Evolutionary conservation across 805 yeast species (phyloP).

Genomic region (Metschnikowia koreensis): DNA sequence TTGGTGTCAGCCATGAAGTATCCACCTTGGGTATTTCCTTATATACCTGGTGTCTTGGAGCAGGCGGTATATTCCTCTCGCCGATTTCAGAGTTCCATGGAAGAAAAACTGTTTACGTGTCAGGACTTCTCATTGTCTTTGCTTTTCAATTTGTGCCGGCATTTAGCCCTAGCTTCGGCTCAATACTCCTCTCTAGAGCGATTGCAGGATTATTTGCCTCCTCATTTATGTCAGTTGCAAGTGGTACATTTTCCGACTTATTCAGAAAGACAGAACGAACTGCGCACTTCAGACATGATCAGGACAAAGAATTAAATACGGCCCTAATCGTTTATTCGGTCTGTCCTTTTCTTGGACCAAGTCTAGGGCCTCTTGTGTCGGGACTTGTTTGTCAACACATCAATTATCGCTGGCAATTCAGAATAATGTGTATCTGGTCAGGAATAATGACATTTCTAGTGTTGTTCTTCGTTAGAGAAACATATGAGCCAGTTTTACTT

Average conservation of each 20-base stretch:
- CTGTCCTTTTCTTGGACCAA: slow-evolving; percentile 32
- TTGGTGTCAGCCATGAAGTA: slow-evolving; percentile 24
- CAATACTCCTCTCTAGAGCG: slow-evolving; percentile 27
- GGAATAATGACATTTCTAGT: slow-evolving; percentile 20
- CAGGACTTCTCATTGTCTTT: slow-evolving; percentile 23
- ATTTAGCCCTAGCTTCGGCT: slow-evolving; percentile 25
- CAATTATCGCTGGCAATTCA: slow-evolving; percentile 27
- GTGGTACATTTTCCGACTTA: slow-evolving; percentile 30
- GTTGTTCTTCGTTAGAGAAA: slow-evolving; percentile 27
- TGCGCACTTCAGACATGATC: slow-evolving; percentile 10
- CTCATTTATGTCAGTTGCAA: slow-evolving; percentile 30
- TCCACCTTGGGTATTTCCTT: slow-evolving; percentile 27
- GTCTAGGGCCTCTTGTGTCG: slow-evolving; percentile 28
- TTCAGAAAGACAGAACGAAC: slow-evolving; percentile 17
- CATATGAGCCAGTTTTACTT: slow-evolving; percentile 28
- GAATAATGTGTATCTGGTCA: slow-evolving; percentile 26
- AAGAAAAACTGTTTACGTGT: slow-evolving; percentile 48
- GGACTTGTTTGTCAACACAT: slow-evolving; percentile 26
- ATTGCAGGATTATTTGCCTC: slow-evolving; percentile 29
- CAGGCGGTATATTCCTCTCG: slow-evolving; percentile 44
- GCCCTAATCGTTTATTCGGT: slow-evolving; percentile 28
- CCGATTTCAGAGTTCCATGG: slow-evolving; percentile 65
- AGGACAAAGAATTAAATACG: slow-evolving; percentile 17
- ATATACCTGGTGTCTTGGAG: slow-evolving; percentile 29
- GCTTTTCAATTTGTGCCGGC: slow-evolving; percentile 27